Conservation (phyloP, 2,329 filamentous ascomycete species). For the Blastomyces silverae region DNA sequence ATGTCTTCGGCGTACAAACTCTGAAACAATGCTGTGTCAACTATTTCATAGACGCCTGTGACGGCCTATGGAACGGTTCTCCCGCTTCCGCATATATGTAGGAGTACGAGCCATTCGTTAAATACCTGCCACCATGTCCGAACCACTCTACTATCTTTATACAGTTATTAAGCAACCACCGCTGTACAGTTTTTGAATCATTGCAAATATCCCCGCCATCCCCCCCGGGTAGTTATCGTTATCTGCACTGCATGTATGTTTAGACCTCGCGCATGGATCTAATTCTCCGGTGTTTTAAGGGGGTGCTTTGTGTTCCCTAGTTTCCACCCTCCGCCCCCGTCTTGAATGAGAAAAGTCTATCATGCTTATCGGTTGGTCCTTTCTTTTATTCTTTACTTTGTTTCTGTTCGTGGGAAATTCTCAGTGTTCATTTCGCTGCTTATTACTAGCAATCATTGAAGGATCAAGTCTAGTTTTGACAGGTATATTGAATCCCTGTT, state of each 20-base stretch:
- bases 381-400: neutral
- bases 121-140: neutral
- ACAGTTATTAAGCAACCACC: neutral
- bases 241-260: neutral
- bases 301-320: neutral
- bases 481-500: neutral
- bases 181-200: neutral
- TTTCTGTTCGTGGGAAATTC: neutral
- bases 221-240: neutral
- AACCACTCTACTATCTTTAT: neutral
- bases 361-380: neutral
- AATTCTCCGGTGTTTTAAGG: neutral
- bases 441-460: neutral
- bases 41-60: neutral
- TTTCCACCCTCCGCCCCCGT: neutral
- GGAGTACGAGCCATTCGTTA: neutral
- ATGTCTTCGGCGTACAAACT: neutral
- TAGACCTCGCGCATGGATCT: neutral
- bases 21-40: neutral
- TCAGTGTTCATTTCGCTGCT: neutral
- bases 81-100: neutral
- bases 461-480: neutral
- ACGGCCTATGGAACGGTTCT: neutral
- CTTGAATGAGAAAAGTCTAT: neutral
- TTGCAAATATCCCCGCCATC: neutral